Evolutionary conservation across 1,284 basidiomycete genomes (phyloP).

Genomic region (Ceratobasidium sp.): DNA sequence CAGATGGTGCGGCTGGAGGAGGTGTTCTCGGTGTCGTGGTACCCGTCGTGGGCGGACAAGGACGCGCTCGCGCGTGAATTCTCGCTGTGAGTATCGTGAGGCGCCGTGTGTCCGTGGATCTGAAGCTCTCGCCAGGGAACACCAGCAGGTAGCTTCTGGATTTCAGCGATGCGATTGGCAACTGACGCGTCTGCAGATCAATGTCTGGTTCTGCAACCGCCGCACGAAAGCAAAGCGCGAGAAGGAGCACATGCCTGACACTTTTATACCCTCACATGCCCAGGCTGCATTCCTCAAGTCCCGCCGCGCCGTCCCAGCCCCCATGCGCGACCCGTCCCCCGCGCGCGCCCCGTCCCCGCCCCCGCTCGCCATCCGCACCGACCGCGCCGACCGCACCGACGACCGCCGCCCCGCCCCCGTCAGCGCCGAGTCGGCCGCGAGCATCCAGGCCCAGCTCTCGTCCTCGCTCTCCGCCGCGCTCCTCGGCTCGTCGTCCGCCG

Average conservation of each 20-base stretch:
- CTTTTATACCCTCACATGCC: constrained; percentile 39
- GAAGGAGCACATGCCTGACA: constrained; percentile 37
- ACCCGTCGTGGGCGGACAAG: constrained; percentile 30
- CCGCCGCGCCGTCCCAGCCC: constrained; percentile 22
- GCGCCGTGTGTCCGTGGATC: constrained; percentile 33
- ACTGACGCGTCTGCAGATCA: constrained; percentile 40
- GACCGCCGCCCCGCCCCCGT: constrained; percentile 27
- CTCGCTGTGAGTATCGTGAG: constrained; percentile 11
- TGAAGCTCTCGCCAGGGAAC: constrained; percentile 37
- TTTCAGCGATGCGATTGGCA: constrained; percentile 19
- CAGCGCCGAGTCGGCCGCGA: constrained; percentile 33
- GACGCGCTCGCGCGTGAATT: constrained; percentile 36
- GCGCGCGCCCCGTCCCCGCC: constrained; percentile 30
- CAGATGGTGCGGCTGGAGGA: constrained; percentile 28
- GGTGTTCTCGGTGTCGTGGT: constrained; percentile 14
- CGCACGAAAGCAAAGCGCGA: constrained; percentile 43
- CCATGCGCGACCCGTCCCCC: constrained; percentile 21
- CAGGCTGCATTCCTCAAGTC: constrained; percentile 38
- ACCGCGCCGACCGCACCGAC: neutral
- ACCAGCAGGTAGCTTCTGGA: constrained; percentile 45
- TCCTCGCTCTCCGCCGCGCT: constrained; percentile 43
- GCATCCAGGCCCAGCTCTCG: constrained; percentile 41
- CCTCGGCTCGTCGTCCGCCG: constrained; percentile 31
- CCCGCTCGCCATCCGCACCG: constrained; percentile 23
- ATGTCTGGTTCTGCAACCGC: constrained; percentile 41